These are phyloP conservation scores for Pythium insidiosum DNA, from an alignment of 352 stramenopile genomes.

Conservation along the genomic window DNA sequence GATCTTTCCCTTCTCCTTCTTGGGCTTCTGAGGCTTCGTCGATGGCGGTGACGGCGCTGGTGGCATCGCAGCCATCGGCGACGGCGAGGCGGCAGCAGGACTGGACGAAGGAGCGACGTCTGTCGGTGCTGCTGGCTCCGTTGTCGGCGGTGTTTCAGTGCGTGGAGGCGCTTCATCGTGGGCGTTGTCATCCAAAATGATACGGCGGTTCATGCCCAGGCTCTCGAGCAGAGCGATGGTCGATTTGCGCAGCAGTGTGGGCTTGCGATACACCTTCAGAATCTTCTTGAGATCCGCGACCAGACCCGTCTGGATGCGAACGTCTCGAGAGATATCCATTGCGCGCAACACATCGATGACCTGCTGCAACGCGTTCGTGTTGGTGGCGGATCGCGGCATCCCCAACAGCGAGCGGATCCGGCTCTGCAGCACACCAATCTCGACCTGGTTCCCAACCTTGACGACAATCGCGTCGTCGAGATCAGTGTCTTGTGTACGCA, in stretches of 20 bases:
- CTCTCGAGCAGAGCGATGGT: slow-evolving; percentile 65
- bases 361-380: slow-evolving; percentile 68
- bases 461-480: slow-evolving; percentile 56
- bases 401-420: slow-evolving; percentile 56
- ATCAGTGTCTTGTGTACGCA: slow-evolving; percentile 53
- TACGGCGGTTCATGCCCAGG: slow-evolving; percentile 54
- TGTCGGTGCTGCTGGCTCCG: neutral
- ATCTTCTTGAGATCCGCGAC: slow-evolving; percentile 73
- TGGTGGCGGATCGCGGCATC: slow-evolving; percentile 37
- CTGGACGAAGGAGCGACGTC: neutral
- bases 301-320: slow-evolving; percentile 59
- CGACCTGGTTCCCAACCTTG: slow-evolving; percentile 48
- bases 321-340: slow-evolving; percentile 66
- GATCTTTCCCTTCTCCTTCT: slow-evolving; percentile 51
- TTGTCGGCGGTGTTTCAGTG: slow-evolving; percentile 11
- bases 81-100: too few relatives aligned
- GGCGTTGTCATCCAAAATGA: slow-evolving; percentile 29
- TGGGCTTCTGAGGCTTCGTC: slow-evolving; percentile 18
- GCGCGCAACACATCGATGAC: slow-evolving; percentile 70
- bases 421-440: slow-evolving; percentile 64
- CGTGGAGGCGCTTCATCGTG: slow-evolving; percentile 38
- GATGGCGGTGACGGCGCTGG: neutral
- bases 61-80: too few relatives aligned
- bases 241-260: slow-evolving; percentile 63
- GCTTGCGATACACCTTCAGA: slow-evolving; percentile 72